Evolutionary conservation across 2,329 filamentous ascomycete genomes (phyloP), one percentile per base, ranked within the genome.

Genomic region (Pochonia chlamydosporia): DNA sequence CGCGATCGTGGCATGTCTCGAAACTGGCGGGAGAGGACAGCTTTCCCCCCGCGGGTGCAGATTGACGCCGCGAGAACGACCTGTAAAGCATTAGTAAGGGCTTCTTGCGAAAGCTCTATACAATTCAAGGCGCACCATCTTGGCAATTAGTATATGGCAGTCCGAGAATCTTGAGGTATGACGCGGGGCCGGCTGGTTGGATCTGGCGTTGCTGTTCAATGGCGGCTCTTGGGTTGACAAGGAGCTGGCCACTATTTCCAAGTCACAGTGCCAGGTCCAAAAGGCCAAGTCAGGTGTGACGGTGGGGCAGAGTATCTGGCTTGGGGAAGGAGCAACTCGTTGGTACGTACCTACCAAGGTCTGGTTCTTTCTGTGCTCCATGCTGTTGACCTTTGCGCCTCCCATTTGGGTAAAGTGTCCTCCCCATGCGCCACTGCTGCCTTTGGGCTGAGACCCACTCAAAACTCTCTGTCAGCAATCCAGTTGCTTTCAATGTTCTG

Each of bases 11-110:
- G 88, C 81, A 99, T 97, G 74, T 97, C 92, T 59, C 92, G 85
- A 71, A 99, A 99, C 73, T 96, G 90, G 63, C 95, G 86, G 55
- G 93, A 97, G 69, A 99, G 85, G 64, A 99, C 91, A 70, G 92
- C 89, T 78, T 99, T 99, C 68, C 93, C 93, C 68, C 93, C 93
- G 59, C 93, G 85, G 68, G 95, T 99, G 74, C 92, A 97, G 76
- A 99, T 96, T 63, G 93, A 97, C 63, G 93, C 93, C 70, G 92
- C 93, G 68, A 99, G 89, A 69, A 99, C 89, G 69, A 99, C 93
- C 93, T 96, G 59, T 53, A 49, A 53, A 13, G 13, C 16, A 16
- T 49, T 20, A 47, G 47, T 43, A 44, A 49, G 33, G 14, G n/a
- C 28, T 23, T 18, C 23, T 20, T 21, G 2, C 37, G 10, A 33